A percentile compares a stretch with the other conserved stretches of the same genome.
Conservation (phyloP, 2,329 filamentous ascomycete genomes). For the Xylaria sp. region DNA sequence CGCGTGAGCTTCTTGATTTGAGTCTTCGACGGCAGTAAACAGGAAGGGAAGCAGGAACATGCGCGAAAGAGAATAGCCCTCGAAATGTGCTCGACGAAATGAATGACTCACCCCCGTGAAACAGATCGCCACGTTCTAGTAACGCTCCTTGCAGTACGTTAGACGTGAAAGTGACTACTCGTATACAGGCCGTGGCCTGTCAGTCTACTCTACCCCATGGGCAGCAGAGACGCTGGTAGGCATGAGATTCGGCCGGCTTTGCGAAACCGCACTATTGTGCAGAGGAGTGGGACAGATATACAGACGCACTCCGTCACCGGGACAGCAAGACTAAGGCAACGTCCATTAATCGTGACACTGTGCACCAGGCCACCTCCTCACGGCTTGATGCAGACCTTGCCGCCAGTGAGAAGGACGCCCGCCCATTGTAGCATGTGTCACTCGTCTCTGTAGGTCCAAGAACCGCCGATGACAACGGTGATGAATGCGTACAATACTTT, state of each 20-base stretch:
- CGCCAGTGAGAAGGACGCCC: conserved; percentile 23
- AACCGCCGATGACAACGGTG: conserved; percentile 2
- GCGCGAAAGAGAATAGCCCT: conserved; percentile 12
- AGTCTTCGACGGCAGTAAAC: background rate
- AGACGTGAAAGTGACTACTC: conserved; percentile 17
- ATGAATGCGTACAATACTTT: conserved; percentile 17
- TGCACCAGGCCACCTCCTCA: conserved; percentile 26
- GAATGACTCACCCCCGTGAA: conserved; percentile 34
- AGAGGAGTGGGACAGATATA: conserved; percentile 19
- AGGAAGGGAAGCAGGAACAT: conserved; percentile 8
- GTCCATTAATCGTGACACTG: conserved; percentile 11
- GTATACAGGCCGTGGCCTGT: conserved; percentile 15
- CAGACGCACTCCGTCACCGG: conserved; percentile 22
- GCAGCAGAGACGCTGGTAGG: conserved; percentile 7
- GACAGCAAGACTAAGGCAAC: conserved; percentile 19
- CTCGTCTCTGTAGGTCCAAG: conserved; percentile 3
- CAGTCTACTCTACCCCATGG: conserved; percentile 12
- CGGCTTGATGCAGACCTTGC: conserved; percentile 34
- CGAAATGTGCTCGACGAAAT: conserved; percentile 16
- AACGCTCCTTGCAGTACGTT: conserved; percentile 31
- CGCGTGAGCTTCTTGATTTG: background rate
- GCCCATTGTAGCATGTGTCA: conserved; percentile 27
- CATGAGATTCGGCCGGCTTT: conserved; percentile 12
- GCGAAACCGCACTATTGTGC: conserved; percentile 16
- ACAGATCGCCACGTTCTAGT: conserved; percentile 31